phyloP scores from a whole-genome alignment of 2,329 filamentous ascomycete species.

The Apiospora marii region DNA sequence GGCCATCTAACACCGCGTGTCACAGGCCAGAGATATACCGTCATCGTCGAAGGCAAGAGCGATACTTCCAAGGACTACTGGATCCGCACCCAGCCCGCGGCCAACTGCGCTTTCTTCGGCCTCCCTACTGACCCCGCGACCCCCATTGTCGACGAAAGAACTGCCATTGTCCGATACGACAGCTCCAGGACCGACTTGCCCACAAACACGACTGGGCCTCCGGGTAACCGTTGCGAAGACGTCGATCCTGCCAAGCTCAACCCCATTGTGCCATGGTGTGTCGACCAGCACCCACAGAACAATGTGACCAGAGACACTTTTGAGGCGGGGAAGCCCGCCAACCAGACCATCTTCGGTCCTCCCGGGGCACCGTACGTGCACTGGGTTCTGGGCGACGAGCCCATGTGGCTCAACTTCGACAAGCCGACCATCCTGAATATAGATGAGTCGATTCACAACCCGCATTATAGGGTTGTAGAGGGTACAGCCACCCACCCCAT shows the following conservation, averaged over 20 bases:
- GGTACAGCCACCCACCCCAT: conserved; percentile 28
- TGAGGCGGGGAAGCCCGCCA: conserved; percentile 29
- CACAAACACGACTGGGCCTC: neutral
- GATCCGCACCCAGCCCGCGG: conserved; percentile 52
- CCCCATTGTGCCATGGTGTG: conserved; percentile 32
- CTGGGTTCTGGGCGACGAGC: conserved; percentile 31
- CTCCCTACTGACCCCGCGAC: neutral
- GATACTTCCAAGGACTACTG: conserved; percentile 49
- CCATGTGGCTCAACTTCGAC: conserved; percentile 35
- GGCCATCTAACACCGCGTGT: neutral
- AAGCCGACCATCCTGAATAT: conserved; percentile 34
- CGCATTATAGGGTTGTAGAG: conserved; percentile 32
- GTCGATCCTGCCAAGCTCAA: conserved; percentile 30
- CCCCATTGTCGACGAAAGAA: conserved; percentile 49
- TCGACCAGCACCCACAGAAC: conserved; percentile 33
- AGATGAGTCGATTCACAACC: conserved; percentile 28
- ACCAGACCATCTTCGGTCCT: conserved; percentile 37
- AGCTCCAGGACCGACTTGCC: conserved; percentile 29
- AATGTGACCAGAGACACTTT: conserved; percentile 34
- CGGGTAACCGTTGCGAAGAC: conserved; percentile 29
- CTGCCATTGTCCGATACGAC: conserved; percentile 54
- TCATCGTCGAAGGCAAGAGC: conserved; percentile 51
- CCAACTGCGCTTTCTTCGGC: conserved; percentile 44
- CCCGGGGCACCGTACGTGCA: conserved; percentile 37
- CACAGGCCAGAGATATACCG: conserved; percentile 47